Conservation (phyloP, 257 asterid genomes). For the Salvia miltiorrhiza region DNA sequence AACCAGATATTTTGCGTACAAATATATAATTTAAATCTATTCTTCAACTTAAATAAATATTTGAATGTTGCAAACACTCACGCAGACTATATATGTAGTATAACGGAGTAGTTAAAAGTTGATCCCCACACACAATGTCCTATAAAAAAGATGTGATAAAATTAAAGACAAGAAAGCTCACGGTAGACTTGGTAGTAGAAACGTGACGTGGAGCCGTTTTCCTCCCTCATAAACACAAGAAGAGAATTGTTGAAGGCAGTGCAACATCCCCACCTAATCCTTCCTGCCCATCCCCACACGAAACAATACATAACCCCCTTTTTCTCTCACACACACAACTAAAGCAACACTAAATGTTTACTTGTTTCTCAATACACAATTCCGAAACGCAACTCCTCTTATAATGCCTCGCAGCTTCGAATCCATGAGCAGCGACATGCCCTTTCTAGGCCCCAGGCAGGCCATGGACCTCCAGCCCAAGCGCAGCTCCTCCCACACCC, state of each 20-base stretch:
- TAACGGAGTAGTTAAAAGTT: background rate
- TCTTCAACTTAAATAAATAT: background rate
- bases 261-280: constrained; percentile 77
- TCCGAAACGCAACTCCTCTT: background rate
- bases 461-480: constrained; percentile 65
- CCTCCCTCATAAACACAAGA: background rate
- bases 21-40: too few species aligned
- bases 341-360: background rate
- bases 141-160: background rate
- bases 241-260: constrained; percentile 39
- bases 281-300: constrained; percentile 47
- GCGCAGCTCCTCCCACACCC: constrained; percentile 47
- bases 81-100: too few species aligned
- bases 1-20: too few species aligned
- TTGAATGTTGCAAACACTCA: background rate
- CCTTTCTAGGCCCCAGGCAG: constrained; percentile 63
- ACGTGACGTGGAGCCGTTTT: constrained; percentile 14
- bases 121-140: background rate
- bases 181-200: background rate
- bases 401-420: constrained; percentile 22
- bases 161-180: background rate
- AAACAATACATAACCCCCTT: constrained; percentile 28
- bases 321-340: background rate
- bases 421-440: constrained; percentile 53
- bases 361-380: constrained; percentile 13